Conservation (phyloP, 2,329 filamentous ascomycete genomes). For the Sphaerulina musiva region DNA sequence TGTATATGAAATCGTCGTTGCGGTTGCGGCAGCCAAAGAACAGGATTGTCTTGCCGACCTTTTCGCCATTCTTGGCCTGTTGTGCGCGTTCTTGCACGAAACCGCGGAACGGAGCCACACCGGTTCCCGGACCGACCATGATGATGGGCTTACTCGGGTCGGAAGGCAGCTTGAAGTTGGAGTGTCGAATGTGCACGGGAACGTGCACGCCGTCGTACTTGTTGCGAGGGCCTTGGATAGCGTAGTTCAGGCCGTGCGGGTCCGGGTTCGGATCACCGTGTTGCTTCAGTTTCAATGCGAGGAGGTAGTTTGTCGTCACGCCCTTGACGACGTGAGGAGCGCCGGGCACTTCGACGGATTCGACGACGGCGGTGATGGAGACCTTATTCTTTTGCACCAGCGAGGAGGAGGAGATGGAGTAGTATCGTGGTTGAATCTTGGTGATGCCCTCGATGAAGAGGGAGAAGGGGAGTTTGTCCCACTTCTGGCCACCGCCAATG, state of each 20-base stretch:
- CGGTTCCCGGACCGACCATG: slow-evolving; percentile 92
- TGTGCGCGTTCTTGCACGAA: slow-evolving; percentile 92
- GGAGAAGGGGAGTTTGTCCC: slow-evolving; percentile 84
- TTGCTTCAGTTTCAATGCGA: slow-evolving; percentile 94
- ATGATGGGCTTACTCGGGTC: slow-evolving; percentile 91
- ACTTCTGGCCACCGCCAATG: slow-evolving; percentile 66
- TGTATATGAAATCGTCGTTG: slow-evolving; percentile 87
- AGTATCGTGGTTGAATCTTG: slow-evolving; percentile 96
- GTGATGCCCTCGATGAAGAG: slow-evolving; percentile 86
- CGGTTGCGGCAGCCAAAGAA: slow-evolving; percentile 92
- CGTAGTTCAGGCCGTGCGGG: slow-evolving; percentile 77
- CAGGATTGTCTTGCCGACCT: slow-evolving; percentile 78
- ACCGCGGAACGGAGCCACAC: slow-evolving; percentile 90
- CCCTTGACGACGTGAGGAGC: slow-evolving; percentile 77
- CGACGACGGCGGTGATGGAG: slow-evolving; percentile 89
- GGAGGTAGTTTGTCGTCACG: slow-evolving; percentile 92
- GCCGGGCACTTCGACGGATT: slow-evolving; percentile 70
- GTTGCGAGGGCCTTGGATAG: slow-evolving; percentile 82
- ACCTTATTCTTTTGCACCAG: slow-evolving; percentile 90
- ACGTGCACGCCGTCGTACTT: slow-evolving; percentile 96
- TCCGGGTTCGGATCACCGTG: slow-evolving; percentile 77
- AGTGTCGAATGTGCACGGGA: slow-evolving; percentile 91
- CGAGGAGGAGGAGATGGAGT: slow-evolving; percentile 97
- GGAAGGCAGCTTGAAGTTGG: slow-evolving; percentile 97
- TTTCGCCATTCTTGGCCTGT: slow-evolving; percentile 69